Percentiles rank a stretch among this genome's conserved stretches.
These are phyloP conservation scores for Rhodotorula paludigena DNA, from an alignment of 768 basidiomycete genomes.

Conservation along the genomic window DNA sequence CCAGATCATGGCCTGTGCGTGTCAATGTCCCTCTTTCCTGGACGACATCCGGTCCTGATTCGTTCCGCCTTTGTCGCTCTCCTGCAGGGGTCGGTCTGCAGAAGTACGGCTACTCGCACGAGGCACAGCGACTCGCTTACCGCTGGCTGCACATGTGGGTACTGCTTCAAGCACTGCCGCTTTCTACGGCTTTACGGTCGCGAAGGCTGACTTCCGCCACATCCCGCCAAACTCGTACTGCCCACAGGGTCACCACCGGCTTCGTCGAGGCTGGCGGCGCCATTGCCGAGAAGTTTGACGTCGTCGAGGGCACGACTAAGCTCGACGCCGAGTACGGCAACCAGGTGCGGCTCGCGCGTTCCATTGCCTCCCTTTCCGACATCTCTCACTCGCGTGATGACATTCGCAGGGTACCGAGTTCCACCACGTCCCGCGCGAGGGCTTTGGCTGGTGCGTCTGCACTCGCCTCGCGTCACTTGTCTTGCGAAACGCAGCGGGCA, in stretches of 20 bases:
- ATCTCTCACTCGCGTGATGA: conserved; percentile 36
- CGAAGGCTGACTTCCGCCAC: neutral
- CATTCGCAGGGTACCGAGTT: conserved; percentile 80
- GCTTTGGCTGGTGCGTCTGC: conserved; percentile 82
- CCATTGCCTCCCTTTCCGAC: conserved; percentile 14
- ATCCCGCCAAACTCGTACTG: conserved; percentile 21
- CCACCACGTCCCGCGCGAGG: conserved; percentile 93
- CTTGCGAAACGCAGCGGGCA: too few species aligned
- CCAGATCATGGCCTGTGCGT: conserved; percentile 78
- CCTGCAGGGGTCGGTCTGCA: conserved; percentile 76
- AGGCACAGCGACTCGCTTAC: conserved; percentile 87
- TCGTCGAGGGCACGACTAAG: conserved; percentile 87
- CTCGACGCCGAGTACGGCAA: conserved; percentile 97
- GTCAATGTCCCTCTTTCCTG: too few species aligned
- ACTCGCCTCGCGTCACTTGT: too few species aligned
- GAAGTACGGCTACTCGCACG: conserved; percentile 89
- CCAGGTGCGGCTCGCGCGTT: conserved; percentile 49
- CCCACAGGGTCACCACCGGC: conserved; percentile 76
- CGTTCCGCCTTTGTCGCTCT: neutral
- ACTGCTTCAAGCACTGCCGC: too few species aligned
- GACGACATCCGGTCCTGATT: neutral
- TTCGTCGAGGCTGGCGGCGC: conserved; percentile 97
- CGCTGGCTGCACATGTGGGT: conserved; percentile 93
- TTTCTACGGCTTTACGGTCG: neutral
- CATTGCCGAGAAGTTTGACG: conserved; percentile 98